These are phyloP conservation scores for Combretum micranthum DNA, from an alignment of 345 rosid species.

Conservation along the genomic window DNA sequence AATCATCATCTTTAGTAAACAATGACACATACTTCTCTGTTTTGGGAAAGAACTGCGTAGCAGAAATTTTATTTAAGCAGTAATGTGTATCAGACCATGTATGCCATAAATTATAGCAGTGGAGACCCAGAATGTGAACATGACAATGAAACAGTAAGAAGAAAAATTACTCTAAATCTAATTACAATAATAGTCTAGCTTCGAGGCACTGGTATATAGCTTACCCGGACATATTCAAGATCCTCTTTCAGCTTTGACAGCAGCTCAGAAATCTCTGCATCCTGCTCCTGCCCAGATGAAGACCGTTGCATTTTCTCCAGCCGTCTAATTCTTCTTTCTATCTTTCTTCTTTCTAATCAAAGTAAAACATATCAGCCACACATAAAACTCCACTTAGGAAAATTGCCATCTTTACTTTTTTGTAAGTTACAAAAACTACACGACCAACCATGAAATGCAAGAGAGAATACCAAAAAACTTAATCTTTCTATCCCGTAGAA, in stretches of 20 bases:
- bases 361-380: neutral
- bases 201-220: conserved; percentile 5
- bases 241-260: conserved; percentile 86
- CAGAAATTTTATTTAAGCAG: no score
- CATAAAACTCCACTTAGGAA: neutral
- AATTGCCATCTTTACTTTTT: neutral
- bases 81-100: no score
- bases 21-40: conserved; percentile 92
- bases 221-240: conserved; percentile 94
- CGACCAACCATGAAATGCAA: neutral
- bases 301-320: conserved; percentile 87
- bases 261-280: conserved; percentile 55
- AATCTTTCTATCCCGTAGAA: conserved; percentile 83
- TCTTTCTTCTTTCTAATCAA: conserved; percentile 77
- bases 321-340: conserved; percentile 80
- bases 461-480: conserved; percentile 68
- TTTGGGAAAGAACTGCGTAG: conserved; percentile 86
- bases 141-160: neutral
- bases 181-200: neutral
- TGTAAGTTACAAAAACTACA: neutral
- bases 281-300: conserved; percentile 64
- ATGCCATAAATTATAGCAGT: conserved; percentile 1
- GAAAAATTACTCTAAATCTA: neutral
- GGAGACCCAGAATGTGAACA: neutral
- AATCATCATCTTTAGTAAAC: conserved; percentile 72